Conservation (phyloP, 306 rosid genomes). For the Trifolium subterraneum region DNA sequence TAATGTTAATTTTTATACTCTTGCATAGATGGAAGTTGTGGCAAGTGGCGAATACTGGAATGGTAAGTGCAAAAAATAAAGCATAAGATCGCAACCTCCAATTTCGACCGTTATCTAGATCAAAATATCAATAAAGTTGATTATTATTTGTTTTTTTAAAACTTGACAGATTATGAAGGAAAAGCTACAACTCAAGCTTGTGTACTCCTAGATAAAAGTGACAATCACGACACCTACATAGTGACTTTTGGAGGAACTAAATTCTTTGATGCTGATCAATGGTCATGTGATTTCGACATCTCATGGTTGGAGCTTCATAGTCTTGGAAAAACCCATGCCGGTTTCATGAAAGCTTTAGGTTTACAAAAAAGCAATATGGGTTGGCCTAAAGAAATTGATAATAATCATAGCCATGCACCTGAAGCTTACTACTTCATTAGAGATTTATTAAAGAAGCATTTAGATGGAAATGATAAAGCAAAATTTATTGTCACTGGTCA, state of each 20-base stretch:
- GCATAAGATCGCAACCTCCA: too few species aligned
- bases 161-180: constrained; percentile 53
- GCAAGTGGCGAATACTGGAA: constrained; percentile 61
- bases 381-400: constrained; percentile 48
- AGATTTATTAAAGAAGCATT: constrained; percentile 32
- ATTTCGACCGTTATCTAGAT: too few species aligned
- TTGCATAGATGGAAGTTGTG: constrained; percentile 58
- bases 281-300: constrained; percentile 63
- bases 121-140: background rate
- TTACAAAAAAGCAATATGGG: constrained; percentile 44
- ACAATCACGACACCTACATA: constrained; percentile 43
- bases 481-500: constrained; percentile 59
- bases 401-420: background rate
- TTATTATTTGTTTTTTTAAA: background rate
- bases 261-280: constrained; percentile 64
- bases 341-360: constrained; percentile 77
- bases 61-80: constrained; percentile 46
- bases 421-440: constrained; percentile 60
- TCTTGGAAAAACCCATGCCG: constrained; percentile 63
- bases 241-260: constrained; percentile 77
- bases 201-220: constrained; percentile 49
- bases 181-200: constrained; percentile 60
- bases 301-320: constrained; percentile 62
- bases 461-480: constrained; percentile 30
- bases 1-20: background rate